Conservation (phyloP, 331 rosid genomes). For the Cucumis variabilis region DNA sequence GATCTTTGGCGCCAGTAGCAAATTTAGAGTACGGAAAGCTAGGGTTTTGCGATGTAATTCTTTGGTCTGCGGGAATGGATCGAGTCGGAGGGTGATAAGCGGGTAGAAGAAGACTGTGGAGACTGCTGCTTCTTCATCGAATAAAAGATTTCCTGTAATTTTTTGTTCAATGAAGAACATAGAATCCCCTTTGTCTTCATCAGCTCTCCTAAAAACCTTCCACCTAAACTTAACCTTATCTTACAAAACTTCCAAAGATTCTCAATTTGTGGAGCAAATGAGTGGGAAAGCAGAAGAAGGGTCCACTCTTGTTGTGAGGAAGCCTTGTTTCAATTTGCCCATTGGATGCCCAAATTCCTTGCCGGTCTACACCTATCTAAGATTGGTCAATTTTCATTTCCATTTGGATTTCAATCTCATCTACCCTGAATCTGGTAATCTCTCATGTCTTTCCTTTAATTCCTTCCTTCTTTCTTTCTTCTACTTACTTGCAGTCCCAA, state of each 20-base stretch:
- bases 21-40: conserved; percentile 12
- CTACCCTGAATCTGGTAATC: conserved; percentile 61
- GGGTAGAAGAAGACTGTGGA: conserved; percentile 54
- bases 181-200: not conserved
- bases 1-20: not conserved
- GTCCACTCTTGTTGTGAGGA: conserved; percentile 68
- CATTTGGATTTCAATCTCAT: conserved; percentile 54
- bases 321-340: conserved; percentile 75
- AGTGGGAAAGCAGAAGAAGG: conserved; percentile 46
- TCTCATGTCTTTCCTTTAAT: not conserved
- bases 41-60: conserved; percentile 22
- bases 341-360: conserved; percentile 65
- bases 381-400: conserved; percentile 49
- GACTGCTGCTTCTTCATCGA: conserved; percentile 41
- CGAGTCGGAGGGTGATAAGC: conserved; percentile 53
- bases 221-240: not conserved
- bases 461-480: not conserved
- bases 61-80: conserved; percentile 37
- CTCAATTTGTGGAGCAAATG: conserved; percentile 2
- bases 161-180: not conserved
- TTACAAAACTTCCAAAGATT: not conserved
- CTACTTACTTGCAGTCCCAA: not conserved
- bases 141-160: conserved; percentile 22
- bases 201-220: conserved; percentile 6
- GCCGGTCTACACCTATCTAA: conserved; percentile 50